Evolutionary conservation across 2,329 filamentous ascomycete genomes (phyloP).

Genomic region (Pseudonectria buxi): DNA sequence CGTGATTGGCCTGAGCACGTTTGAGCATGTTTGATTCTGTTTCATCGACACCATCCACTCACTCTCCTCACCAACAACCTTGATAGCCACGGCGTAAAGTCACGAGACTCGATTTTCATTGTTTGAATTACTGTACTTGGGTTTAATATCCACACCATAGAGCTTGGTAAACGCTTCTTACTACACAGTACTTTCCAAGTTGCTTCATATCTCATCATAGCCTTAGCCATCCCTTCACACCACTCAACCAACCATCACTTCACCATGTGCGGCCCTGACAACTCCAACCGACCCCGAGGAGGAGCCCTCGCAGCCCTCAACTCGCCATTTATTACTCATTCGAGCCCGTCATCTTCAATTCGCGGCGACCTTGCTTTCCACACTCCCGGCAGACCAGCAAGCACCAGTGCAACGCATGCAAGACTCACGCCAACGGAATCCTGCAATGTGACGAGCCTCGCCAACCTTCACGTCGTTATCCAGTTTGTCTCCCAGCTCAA

Average conservation of each 20-base stretch:
- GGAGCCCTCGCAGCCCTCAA: slow-evolving; percentile 41
- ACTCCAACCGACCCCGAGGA: slow-evolving; percentile 33
- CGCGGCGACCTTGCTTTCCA: slow-evolving; percentile 39
- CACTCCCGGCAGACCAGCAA: slow-evolving; percentile 31
- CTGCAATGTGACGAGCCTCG: slow-evolving; percentile 9
- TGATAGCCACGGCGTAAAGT: too few species aligned
- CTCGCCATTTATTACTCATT: slow-evolving; percentile 14
- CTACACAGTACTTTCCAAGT: too few species aligned
- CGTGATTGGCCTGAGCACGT: slow-evolving; percentile 27
- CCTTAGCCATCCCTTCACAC: too few species aligned
- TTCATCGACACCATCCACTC: too few species aligned
- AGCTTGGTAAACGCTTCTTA: too few species aligned
- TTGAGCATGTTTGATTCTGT: slow-evolving; percentile 2
- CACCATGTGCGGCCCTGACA: slow-evolving; percentile 40
- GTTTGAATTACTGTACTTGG: background rate
- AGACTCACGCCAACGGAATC: slow-evolving; percentile 30
- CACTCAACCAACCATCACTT: background rate
- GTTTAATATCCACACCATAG: too few species aligned
- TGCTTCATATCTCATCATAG: background rate
- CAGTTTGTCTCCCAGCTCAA: slow-evolving; percentile 31
- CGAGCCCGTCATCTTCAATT: slow-evolving; percentile 7
- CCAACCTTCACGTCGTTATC: slow-evolving; percentile 33
- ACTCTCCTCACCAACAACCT: too few species aligned
- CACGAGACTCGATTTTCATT: too few species aligned
- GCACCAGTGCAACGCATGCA: slow-evolving; percentile 35